Conservation (phyloP, 306 rosid species). For the Fragaria nilgerrensis region DNA sequence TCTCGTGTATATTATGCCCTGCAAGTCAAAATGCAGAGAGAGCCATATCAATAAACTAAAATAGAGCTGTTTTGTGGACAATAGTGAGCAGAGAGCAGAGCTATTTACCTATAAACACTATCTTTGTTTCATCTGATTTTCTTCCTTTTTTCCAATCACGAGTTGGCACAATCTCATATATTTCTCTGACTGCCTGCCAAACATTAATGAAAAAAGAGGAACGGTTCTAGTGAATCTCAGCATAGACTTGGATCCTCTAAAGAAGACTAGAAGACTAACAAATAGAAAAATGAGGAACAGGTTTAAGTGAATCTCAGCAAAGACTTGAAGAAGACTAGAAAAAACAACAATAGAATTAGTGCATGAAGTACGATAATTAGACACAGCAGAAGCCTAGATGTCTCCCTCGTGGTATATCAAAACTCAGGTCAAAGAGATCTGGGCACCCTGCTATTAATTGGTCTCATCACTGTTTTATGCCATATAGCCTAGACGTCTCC, state of each 20-base stretch:
- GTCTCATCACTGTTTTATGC: no score
- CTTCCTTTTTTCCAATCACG: slow-evolving; percentile 73
- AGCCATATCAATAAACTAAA: neutral
- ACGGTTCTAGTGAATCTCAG: neutral
- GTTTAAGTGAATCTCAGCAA: no score
- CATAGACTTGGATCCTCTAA: neutral
- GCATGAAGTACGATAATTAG: neutral
- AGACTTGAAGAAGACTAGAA: no score
- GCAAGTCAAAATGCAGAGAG: slow-evolving; percentile 9
- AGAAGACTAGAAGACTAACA: neutral
- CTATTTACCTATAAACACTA: slow-evolving; percentile 79
- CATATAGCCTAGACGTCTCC: neutral
- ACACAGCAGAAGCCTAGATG: neutral
- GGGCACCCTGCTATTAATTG: no score
- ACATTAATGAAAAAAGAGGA: neutral
- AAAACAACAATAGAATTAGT: neutral
- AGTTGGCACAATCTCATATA: slow-evolving; percentile 83
- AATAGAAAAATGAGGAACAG: no score
- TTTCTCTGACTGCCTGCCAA: slow-evolving; percentile 81
- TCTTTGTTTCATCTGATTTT: slow-evolving; percentile 63
- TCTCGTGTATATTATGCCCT: slow-evolving; percentile 49
- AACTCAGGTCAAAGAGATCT: no score
- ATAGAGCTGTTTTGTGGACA: neutral
- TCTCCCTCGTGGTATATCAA: no score
- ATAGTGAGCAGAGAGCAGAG: neutral